Evolutionary conservation across 768 basidiomycete species (phyloP), one percentile per base, ranked within the genome.

Genomic region (Lactifluus subvellereus): DNA sequence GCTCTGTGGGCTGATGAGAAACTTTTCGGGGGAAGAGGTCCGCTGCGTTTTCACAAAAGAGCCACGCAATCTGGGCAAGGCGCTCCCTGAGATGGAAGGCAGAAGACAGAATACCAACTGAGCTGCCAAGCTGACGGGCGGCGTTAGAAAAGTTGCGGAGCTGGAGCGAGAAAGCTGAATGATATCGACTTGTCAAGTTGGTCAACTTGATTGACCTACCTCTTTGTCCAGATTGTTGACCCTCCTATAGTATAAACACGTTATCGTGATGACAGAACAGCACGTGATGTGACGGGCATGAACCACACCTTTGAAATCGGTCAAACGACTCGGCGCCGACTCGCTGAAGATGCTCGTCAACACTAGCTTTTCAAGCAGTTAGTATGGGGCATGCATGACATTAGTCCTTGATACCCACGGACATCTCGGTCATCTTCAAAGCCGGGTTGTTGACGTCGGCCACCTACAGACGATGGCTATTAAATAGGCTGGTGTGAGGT

Each of bases 81-180:
- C 87, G 81, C 64, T 85, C 82, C 2, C 89, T 84, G 37, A 91
- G 80, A 68, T 85, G 82, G 71, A 83, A 88, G 0, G 86, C 82
- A 13, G 87, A 88, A 14, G 88, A 87, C 6, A 89, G 78, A 59
- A 91, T 87, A 7, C 86, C 87, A 22, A 89, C 86, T 6, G 87
- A 89, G 60, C 85, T 87, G 30, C 89, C 89, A 0, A 91, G 78
- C 69, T 88, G 88, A 42, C 88, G 83, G 22, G 87, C 82, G 13
- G 88, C 87, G 67, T 89, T 88, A 42, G 86, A 83, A 71, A 89
- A 89, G 71, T 86, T 88, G 51, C 87, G 81, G 16, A 91, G 79
- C 85, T 89, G 69, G n/a, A 30, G 57, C 51, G 1, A 56, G n/a
- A 51, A 30, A n/a, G 40, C 35, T 57, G 53, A 51, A 40, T 67